Evolutionary conservation across 2,329 filamentous ascomycete genomes (phyloP), one percentile per base, ranked within the genome.

Genomic region (Hymenoscyphus infarciens): DNA sequence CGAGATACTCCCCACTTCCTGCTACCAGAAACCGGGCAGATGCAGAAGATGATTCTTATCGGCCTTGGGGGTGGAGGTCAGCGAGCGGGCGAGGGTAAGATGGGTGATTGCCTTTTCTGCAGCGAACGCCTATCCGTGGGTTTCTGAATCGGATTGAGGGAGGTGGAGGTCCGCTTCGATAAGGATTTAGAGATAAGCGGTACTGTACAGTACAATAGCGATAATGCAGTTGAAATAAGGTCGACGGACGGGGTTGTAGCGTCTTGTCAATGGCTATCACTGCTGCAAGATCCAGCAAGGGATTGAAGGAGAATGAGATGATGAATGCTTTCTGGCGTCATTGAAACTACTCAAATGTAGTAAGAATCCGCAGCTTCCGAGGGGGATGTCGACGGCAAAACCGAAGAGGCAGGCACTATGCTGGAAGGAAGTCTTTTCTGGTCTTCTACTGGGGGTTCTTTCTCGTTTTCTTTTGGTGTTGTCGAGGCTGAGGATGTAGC

Each of bases 231-330:
- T 61, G 52, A 61, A 54, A 56, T 52, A 58, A 61, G 57, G 11
- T 27, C 58, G 7, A 22, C 27, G 45, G 1, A 56, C 15, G 19
- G 35, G 19, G n/a, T 38, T 33, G 19, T 29, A n/a, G 22, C 22
- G 31, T 39, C 15, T 19, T 57, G 31, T 70, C 68, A 70, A 57
- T 66, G 68, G 56, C 65, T 71, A 52, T 70, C 67, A 62, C 64
- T 65, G 55, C 64, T 67, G 60, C 67, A 66, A 38, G 66, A 63
- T 33, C 70, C 68, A 53, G 70, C 71, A 42, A 72, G 65, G 61
- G 69, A 71, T 67, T 69, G 70, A 66, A 73, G 66, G 55, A 73
- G 69, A 59, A 73, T 66, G 58, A 73, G 70, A 62, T 72, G 61
- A 60, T 69, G 61, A 45, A 63, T 68, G 19, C 42, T 67, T 67